Evolutionary conservation across 805 yeast species (phyloP).

Genomic region (Starmerella scarabaei): DNA sequence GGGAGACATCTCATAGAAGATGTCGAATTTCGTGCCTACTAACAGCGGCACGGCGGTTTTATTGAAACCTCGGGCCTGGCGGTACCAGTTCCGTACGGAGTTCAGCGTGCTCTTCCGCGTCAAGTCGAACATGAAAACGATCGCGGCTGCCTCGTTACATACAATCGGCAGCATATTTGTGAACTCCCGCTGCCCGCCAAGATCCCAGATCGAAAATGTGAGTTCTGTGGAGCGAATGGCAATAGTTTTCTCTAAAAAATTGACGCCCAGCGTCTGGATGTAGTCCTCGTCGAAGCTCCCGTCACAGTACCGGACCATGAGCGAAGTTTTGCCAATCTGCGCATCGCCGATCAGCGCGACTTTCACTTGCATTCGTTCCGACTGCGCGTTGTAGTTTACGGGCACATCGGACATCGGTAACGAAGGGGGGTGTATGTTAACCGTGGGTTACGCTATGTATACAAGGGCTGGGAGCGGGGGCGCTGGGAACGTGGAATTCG

Average conservation of each 20-base stretch:
- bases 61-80: constrained; percentile 81
- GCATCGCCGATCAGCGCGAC: constrained; percentile 94
- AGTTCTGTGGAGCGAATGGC: constrained; percentile 75
- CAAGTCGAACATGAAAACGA: constrained; percentile 78
- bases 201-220: constrained; percentile 85
- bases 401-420: constrained; percentile 10
- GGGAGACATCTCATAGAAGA: constrained; percentile 62
- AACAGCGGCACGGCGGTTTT: constrained; percentile 81
- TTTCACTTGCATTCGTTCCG: constrained; percentile 37
- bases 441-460: too few relatives aligned
- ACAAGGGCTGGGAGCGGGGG: too few relatives aligned
- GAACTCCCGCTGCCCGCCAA: constrained; percentile 92
- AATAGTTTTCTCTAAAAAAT: constrained; percentile 82
- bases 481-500: too few relatives aligned
- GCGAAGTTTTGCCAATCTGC: constrained; percentile 87
- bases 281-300: constrained; percentile 84
- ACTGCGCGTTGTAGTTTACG: constrained; percentile 18
- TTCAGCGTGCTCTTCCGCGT: constrained; percentile 75
- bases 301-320: constrained; percentile 96
- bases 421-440: neutral
- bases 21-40: constrained; percentile 88
- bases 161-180: constrained; percentile 91
- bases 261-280: constrained; percentile 89
- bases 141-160: constrained; percentile 82
- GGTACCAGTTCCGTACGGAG: constrained; percentile 88